A percentile compares a stretch with the other conserved stretches of the same genome.
Conservation (phyloP, 169 alveolate genomes). For the Cyclospora cayetanensis region DNA sequence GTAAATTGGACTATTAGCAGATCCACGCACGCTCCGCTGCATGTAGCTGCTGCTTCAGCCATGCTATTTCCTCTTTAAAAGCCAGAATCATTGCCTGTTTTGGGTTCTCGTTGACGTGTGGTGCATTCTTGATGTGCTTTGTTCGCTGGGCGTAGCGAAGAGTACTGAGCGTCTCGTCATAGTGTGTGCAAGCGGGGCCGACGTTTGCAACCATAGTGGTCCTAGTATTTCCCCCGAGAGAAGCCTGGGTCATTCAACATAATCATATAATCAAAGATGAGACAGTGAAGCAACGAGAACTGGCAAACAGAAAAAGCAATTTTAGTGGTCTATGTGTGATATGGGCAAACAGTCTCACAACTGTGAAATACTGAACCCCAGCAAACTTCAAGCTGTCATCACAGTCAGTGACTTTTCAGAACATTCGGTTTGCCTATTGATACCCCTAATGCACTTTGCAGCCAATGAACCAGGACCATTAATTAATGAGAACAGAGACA, state of each 20-base stretch:
- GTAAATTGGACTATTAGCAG: no score
- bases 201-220: slow-evolving; percentile 94
- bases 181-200: slow-evolving; percentile 93
- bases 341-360: no score
- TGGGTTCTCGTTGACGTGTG: slow-evolving; percentile 93
- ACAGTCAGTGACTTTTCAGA: no score
- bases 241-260: slow-evolving; percentile 80
- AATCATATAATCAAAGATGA: neutral
- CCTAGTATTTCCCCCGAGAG: slow-evolving; percentile 93
- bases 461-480: no score
- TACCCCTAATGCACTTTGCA: no score
- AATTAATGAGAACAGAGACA: no score
- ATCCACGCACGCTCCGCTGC: slow-evolving; percentile 65
- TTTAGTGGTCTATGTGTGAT: no score
- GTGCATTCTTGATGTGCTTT: slow-evolving; percentile 90
- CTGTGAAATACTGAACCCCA: no score
- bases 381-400: no score
- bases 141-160: slow-evolving; percentile 92
- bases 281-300: neutral
- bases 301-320: neutral
- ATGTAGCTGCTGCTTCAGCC: slow-evolving; percentile 78
- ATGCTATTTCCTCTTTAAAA: slow-evolving; percentile 87
- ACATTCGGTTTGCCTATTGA: no score
- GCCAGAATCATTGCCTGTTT: slow-evolving; percentile 86
- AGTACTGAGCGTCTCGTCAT: slow-evolving; percentile 93